These are phyloP conservation scores for Casuarina cunninghamiana DNA, from an alignment of 306 rosid genomes.

Conservation along the genomic window DNA sequence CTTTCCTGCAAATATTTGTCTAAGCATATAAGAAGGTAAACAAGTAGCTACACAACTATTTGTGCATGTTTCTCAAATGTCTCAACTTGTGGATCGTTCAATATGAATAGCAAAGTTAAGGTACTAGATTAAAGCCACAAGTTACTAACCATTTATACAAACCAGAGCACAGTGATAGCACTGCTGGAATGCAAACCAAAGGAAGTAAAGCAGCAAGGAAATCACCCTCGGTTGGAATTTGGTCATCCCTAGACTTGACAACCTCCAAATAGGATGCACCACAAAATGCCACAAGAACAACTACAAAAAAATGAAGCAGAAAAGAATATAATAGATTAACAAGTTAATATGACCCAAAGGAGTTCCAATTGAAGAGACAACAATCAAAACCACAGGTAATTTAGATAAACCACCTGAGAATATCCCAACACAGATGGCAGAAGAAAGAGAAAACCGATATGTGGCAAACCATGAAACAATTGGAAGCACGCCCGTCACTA, in stretches of 20 bases:
- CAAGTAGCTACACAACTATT: constrained; percentile 27
- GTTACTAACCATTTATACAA: constrained; percentile 85
- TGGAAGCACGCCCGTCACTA: constrained; percentile 87
- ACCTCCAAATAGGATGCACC: constrained; percentile 92
- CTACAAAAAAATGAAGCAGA: constrained; percentile 34
- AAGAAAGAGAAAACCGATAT: constrained; percentile 82
- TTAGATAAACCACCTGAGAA: constrained; percentile 65
- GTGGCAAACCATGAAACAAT: constrained; percentile 97
- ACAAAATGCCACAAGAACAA: constrained; percentile 82
- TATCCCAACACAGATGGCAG: constrained; percentile 78
- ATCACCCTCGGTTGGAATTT: constrained; percentile 79
- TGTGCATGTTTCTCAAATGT: constrained; percentile 12
- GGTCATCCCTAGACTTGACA: constrained; percentile 71
- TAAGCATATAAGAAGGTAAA: constrained; percentile 24
- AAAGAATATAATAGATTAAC: background rate
- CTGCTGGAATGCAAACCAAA: constrained; percentile 85
- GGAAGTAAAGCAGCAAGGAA: constrained; percentile 99
- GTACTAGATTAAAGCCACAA: background rate
- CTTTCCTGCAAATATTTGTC: constrained; percentile 71
- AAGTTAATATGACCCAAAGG: constrained; percentile 4
- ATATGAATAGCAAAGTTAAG: constrained; percentile 3
- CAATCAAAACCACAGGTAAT: constrained; percentile 8
- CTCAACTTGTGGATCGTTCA: constrained; percentile 4
- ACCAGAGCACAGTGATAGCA: constrained; percentile 92
- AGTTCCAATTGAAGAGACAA: constrained; percentile 9